Base-by-base conservation (phyloP, 768 basidiomycete species). In the Boletus subcaerulescens region DNA sequence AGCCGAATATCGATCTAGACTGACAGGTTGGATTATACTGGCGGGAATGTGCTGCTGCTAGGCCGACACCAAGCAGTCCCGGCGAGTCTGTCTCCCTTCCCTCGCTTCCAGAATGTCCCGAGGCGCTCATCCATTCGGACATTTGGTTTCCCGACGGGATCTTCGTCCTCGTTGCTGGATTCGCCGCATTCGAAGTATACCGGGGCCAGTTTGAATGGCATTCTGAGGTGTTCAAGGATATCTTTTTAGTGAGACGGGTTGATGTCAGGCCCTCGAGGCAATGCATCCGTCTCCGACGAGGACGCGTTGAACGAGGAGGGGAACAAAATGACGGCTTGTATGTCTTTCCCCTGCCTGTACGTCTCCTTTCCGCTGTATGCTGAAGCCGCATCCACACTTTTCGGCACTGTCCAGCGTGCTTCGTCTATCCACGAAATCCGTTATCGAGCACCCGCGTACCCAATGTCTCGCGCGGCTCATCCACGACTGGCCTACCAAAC, bases 121-220 rank as follows among this genome's bases (percentile, higher is more conserved):
- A 69, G 41, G 60, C 67, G 22, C 63, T 69, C 50, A 53, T 71
- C 31, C 66, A 76, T 26, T 81, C 85, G 2, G 84, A 87, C 59
- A 80, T 89, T 63, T 90, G 86, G 86, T 90, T 90, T 65, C 58
- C 71, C 0, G 88, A 90, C 60, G 88, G 88, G 10, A 90, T 87
- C 63, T 72, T 88, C 43, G 72, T 89, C 50, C 76, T 90, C 49
- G 69, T 87, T 48, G 78, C 83, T 2, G 79, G 77, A 0, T 67
- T 69, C n/a, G 79, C 79, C 13, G 82, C 79, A 0, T 90, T 89
- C 77, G 88, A 85, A 58, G 86, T 90, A 4, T 88, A 90, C 62
- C 79, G 81, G 6, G 87, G 89, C 0, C 86, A 88, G 60, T 77
- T 91, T 24, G 79, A 79, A 54, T 79, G 89, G 7, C 88, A 91